Evolutionary conservation across 202 grass and related monocot genomes (phyloP), one percentile per base, ranked within the genome.

Genomic region (Musa balbisiana): DNA sequence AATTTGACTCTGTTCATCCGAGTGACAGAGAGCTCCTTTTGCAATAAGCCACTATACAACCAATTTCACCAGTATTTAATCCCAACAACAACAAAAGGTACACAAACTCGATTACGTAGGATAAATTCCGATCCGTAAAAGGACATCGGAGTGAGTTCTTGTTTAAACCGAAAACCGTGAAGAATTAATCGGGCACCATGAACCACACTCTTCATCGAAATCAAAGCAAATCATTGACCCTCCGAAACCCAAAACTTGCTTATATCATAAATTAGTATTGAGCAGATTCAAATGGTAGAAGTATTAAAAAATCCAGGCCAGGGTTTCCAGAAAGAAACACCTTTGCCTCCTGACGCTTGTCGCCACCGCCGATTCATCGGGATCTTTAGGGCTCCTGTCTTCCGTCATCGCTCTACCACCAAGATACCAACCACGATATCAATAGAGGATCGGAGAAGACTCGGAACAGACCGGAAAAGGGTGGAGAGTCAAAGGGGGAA

Each of bases 281-380:
- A 49, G 14, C 10, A 67, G 26, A 64, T n/a, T 8, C 58, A 65
- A 79, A 67, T 56, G 43, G 62, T 11, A 14, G n/a, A 55, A 5
- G 51, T 3, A 62, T 1, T 20, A 63, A 53, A 72, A 75, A 24
- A 23, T 67, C n/a, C 16, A 71, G 49, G 72, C 62, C 53, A 21
- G 10, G 16, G 8, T 16, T 11, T 10, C 33, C 33, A 70, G 23
- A 10, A 72, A 58, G 64, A 71, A 72, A 14, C 26, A 86, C 87
- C 87, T 87, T 81, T 89, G 87, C 87, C 85, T 82, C 76, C 59
- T 27, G 29, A 53, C 65, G 26, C 16, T 70, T 16, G 77, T 20
- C 19, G 77, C 60, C 2, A 78, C 19, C 56, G 65, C 69, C 67
- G 82, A 78, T 76, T 74, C 90, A 14, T 76, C 71, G 2, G 82